Evolutionary conservation across 495 filamentous ascomycete species (phyloP), one percentile per base, ranked within the genome.

Genomic region (Parachaetomium inaequale): DNA sequence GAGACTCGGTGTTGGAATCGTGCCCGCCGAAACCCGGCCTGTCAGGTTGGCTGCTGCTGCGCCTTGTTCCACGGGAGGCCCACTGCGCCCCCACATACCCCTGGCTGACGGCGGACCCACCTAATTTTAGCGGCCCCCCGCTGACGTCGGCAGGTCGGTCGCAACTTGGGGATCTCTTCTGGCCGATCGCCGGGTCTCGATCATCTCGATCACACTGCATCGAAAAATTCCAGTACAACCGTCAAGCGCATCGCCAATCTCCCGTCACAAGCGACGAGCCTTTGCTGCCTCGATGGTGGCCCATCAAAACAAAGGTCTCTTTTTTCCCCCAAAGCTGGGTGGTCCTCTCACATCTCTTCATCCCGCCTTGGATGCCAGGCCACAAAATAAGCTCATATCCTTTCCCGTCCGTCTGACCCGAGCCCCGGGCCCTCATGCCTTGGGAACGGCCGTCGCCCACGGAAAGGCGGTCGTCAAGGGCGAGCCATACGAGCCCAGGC

Each of bases 391-490:
- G 42, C 51, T 38, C 21, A 14, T 34, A 36, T 36, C 34, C 51
- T 23, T 51, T 26, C 23, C 23, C 50, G 15, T 43, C 17, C 40
- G 3, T 29, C n/a, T 52, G 14, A 32, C 11, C 49, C 26, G n/a
- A 36, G 6, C 42, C 42, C 46, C 23, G n/a, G 10, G 11, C 25
- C 23, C 25, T 51, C 28, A 32, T 53, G 61, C 54, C 60, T 72
- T 69, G 8, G 78, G 79, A 3, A 75, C 61, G 0, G 76, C 70
- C 1, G 74, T 75, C 5, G 72, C 67, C 81, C 79, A 82, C 12
- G 80, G 79, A 56, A 76, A 82, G 2, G 81, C 73, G 12, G 76
- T 75, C 14, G 75, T 65, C 72, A 81, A 76, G 0, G 78, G 73
- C n/a, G 74, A 73, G 31, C 79, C 75, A 56, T 78, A 82, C 34